Base-by-base conservation (phyloP, 2,329 filamentous ascomycete genomes). In the Sporothrix luriei region DNA sequence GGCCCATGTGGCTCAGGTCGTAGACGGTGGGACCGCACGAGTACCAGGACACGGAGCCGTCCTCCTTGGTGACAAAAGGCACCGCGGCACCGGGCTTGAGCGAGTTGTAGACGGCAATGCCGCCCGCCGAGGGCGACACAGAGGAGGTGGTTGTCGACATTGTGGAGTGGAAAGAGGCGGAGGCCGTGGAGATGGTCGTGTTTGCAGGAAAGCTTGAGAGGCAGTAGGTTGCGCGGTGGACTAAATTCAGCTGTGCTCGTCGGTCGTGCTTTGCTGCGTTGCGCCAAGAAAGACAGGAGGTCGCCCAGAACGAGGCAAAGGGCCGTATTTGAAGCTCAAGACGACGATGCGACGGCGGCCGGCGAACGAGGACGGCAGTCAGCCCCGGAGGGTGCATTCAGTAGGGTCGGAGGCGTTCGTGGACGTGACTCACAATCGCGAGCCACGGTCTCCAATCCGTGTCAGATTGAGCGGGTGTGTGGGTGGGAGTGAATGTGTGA, bases 101-200 rank as follows among this genome's bases (percentile, higher is more conserved):
- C 6, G 91, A 93, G 80, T 95, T 96, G 83, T 90, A 92, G 74
- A 97, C 84, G 77, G 88, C 90, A 75, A 96, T 75, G 57, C 71
- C 73, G 29, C 67, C 68, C 21, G 46, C 19, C 38, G 51, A 69
- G 69, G 46, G 33, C 43, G 43, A 33, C 11, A 14, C 29, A 13
- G 68, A 46, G 9, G 71, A 69, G 66, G 48, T 52, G 21, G 29
- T 26, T 26, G 59, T 46, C 11, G 67, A 49, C 46, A 48, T 29
- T 19, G 14, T 21, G 46, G 49, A 29, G 5, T 1, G 7, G 65
- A 51, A 11, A 2, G 52, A 11, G 38, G 11, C 40, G 40, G 13
- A 16, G 11, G 40, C 10, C 11, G 2, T 9, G 40, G 64, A 16
- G 46, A 38, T 51, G 43, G 26, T 66, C 29, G 38, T n/a, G 24